These are phyloP conservation scores for Papiliotrema terrestris DNA, from an alignment of 1,284 basidiomycete species.

Conservation along the genomic window DNA sequence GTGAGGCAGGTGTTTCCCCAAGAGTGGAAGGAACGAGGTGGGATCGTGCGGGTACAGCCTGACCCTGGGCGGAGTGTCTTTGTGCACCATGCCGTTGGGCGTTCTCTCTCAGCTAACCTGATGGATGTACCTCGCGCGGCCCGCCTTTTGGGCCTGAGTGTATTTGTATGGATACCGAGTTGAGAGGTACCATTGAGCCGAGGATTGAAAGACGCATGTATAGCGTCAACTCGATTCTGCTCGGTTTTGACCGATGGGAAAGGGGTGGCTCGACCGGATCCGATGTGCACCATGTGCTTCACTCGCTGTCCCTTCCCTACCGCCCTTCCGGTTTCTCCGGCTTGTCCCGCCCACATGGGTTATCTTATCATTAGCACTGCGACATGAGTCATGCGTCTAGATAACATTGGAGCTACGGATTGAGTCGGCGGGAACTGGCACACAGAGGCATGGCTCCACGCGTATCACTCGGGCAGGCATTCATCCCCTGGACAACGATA, in stretches of 20 bases:
- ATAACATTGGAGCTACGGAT: no score
- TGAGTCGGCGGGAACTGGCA: no score
- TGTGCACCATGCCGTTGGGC: not conserved
- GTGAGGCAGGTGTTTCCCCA: slow-evolving; percentile 15
- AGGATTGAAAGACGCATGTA: no score
- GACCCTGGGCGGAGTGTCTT: not conserved
- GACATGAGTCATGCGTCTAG: not conserved
- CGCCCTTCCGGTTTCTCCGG: not conserved
- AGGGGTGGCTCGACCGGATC: not conserved
- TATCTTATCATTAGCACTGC: not conserved
- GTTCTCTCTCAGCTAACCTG: not conserved
- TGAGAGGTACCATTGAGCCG: no score
- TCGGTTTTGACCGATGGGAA: no score
- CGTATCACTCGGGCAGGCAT: not conserved
- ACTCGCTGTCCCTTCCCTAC: not conserved
- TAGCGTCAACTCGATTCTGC: no score
- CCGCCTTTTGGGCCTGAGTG: not conserved
- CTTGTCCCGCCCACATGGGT: not conserved
- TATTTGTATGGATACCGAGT: no score
- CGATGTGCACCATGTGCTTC: not conserved
- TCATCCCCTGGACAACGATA: not conserved
- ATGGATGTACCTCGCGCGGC: not conserved
- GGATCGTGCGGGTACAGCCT: slow-evolving; percentile 16
- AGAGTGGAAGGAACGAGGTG: slow-evolving; percentile 10
- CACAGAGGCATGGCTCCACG: no score